Percentiles rank a stretch among this genome's conserved stretches.
phyloP scores from a whole-genome alignment of 192 early-diverging fungal genomes.

The Spinellus fusiger region DNA sequence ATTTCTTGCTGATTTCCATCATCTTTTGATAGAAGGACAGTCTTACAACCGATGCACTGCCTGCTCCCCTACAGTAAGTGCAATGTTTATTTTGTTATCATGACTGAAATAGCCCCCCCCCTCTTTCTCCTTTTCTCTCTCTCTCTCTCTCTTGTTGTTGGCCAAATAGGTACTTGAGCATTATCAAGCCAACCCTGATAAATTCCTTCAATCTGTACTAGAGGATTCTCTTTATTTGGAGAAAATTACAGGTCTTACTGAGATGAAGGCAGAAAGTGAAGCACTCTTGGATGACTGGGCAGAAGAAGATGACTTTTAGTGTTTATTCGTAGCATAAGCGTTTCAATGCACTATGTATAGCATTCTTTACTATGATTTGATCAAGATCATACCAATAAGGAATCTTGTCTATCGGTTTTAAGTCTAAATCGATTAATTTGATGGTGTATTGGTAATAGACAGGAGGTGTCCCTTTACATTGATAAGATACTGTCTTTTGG shows the following conservation, averaged over 20 bases:
- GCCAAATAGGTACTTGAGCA: constrained; percentile 34
- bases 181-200: constrained; percentile 62
- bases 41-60: constrained; percentile 89
- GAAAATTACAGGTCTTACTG: constrained; percentile 75
- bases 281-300: constrained; percentile 20
- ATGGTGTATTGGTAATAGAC: constrained; percentile 8
- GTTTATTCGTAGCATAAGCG: background rate
- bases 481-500: too few species aligned
- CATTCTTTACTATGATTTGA: constrained; percentile 13
- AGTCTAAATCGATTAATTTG: constrained; percentile 21
- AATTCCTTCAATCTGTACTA: constrained; percentile 72
- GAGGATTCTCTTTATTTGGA: constrained; percentile 76
- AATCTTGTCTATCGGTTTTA: constrained; percentile 17
- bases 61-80: constrained; percentile 62
- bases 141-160: background rate
- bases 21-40: constrained; percentile 76
- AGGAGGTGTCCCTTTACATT: too few species aligned
- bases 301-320: background rate
- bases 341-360: background rate
- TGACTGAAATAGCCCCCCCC: background rate
- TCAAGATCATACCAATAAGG: constrained; percentile 28
- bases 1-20: constrained; percentile 80
- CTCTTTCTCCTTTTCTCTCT: background rate
- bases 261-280: constrained; percentile 78
- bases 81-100: too few species aligned